Evolutionary conservation across 805 yeast genomes (phyloP), one percentile per base, ranked within the genome.

Genomic region (Wickerhamiella qilinensis): DNA sequence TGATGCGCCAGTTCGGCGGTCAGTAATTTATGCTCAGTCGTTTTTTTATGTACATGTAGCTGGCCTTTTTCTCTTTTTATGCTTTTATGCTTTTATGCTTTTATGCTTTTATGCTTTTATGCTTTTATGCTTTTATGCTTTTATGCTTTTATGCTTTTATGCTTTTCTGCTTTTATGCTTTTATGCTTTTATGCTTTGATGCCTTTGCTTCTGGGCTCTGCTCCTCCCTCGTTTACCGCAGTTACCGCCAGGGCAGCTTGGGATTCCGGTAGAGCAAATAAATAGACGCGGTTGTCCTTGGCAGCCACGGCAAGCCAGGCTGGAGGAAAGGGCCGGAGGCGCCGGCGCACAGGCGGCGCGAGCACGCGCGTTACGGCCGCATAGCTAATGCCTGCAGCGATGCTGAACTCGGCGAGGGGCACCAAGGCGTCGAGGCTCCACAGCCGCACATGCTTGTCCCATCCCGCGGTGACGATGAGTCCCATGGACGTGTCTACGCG

Each of bases 251-350:
- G n/a, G n/a, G n/a, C n/a, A n/a, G n/a, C n/a, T n/a, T n/a, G n/a
- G n/a, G n/a, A n/a, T n/a, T n/a, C n/a, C n/a, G n/a, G n/a, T n/a
- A n/a, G n/a, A n/a, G n/a, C n/a, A n/a, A 63, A 68, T 9, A 69
- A 52, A 11, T 59, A 60, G 2, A 74, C 58, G 2, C 72, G 58
- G 2, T 78, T 77, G 44, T 74, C 77, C 36, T 68, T 70, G 35
- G 68, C 73, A 0, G 73, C 79, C 1, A 65, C 62, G 4, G 71
- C 66, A 1, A 71, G 43, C 49, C 64, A 44, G 3, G 44, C 41
- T 1, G 42, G 27, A 8, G 53, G 51, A 21, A 42, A 32, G 8
- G 39, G 40, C 18, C 40, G 32, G 15, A 48, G 41, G 15, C 45
- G 42, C 1, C 46, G 41, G 9, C 27, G 20, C 15, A 34, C 20